phyloP scores from a whole-genome alignment of 495 filamentous ascomycete genomes.

The Lichenothelia convexa region DNA sequence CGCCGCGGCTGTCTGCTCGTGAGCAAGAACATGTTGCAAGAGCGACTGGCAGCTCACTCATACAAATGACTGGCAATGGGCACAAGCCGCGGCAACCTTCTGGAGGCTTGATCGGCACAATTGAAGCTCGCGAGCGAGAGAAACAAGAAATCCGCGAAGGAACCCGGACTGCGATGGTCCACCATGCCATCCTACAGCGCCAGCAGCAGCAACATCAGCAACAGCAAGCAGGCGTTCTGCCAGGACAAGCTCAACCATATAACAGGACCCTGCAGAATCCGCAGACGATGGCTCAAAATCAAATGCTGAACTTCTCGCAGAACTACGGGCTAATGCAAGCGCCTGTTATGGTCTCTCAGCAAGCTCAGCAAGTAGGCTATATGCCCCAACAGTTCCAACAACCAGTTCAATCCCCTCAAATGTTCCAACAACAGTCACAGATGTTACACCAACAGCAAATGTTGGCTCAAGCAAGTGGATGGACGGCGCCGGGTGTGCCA shows the following conservation, averaged over 20 bases:
- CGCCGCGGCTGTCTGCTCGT: conserved; percentile 49
- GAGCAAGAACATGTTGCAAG: conserved; percentile 90
- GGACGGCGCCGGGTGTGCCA: background rate
- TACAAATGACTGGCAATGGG: conserved; percentile 34
- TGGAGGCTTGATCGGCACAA: conserved; percentile 10
- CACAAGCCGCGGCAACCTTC: conserved; percentile 6
- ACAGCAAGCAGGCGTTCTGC: conserved; percentile 2
- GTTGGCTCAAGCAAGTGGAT: background rate
- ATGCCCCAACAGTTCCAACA: no score
- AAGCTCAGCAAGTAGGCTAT: background rate
- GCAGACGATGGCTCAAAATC: background rate
- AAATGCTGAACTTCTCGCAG: background rate
- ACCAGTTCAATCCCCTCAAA: no score
- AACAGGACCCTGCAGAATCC: background rate
- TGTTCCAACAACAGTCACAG: background rate
- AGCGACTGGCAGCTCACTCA: conserved; percentile 63
- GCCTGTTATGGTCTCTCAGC: background rate
- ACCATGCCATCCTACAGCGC: conserved; percentile 8
- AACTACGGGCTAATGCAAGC: background rate
- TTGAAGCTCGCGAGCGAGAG: conserved; percentile 12
- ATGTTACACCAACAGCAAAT: background rate
- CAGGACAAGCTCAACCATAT: conserved; percentile 6
- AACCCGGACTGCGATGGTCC: conserved; percentile 3
- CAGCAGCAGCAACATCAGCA: conserved; percentile 7
- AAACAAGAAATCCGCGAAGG: conserved; percentile 1